Evolutionary conservation across 163 green algal genomes (phyloP).

Genomic region (Trebouxia gelatinosa): DNA sequence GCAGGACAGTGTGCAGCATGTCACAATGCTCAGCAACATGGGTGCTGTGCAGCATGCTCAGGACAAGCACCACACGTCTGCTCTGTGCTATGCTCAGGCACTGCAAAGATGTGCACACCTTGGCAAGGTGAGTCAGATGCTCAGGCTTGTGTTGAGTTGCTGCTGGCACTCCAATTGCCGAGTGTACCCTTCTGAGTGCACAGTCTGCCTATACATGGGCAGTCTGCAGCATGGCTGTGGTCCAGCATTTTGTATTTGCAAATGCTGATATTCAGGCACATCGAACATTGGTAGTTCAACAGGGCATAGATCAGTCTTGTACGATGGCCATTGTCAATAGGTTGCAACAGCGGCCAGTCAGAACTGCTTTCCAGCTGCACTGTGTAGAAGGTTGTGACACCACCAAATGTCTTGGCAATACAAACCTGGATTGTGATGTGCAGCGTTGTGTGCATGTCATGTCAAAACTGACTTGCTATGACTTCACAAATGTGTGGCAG

Average conservation of each 20-base stretch:
- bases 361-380: no score
- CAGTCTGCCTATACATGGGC: not conserved
- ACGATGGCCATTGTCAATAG: no score
- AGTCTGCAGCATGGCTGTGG: not conserved
- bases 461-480: no score
- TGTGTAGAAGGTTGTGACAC: no score
- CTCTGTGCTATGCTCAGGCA: constrained; percentile 11
- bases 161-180: not conserved
- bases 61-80: constrained; percentile 11
- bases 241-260: not conserved
- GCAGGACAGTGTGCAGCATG: not conserved
- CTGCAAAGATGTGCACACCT: not conserved
- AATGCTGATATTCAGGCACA: not conserved
- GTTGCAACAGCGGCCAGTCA: no score
- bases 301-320: no score
- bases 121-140: not conserved
- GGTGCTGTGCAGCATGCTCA: constrained; percentile 13
- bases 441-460: no score
- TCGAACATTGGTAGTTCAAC: no score
- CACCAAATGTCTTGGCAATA: no score
- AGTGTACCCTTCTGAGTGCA: not conserved
- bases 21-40: constrained; percentile 17
- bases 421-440: no score
- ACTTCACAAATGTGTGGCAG: no score
- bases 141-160: not conserved